Percentiles rank a stretch among this genome's conserved stretches.
phyloP scores from a whole-genome alignment of 140 eudicot species.

The Cichorium intybus region DNA sequence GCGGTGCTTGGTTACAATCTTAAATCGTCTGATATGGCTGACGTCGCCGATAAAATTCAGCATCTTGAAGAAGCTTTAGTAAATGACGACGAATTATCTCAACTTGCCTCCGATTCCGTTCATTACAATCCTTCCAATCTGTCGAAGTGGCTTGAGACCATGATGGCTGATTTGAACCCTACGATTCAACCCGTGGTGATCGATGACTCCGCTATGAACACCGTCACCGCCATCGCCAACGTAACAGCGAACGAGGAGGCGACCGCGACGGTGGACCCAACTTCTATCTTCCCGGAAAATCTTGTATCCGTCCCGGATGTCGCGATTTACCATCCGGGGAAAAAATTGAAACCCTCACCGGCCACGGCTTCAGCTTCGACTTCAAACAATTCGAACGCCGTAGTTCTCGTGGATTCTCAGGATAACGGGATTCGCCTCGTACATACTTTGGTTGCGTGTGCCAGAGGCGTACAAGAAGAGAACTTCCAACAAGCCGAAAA shows the following conservation, averaged over 20 bases:
- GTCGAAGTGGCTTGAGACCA: slow-evolving; percentile 54
- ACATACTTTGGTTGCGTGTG: slow-evolving; percentile 68
- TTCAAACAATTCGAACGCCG: slow-evolving; percentile 17
- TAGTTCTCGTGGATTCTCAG: slow-evolving; percentile 59
- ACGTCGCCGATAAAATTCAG: slow-evolving; percentile 24
- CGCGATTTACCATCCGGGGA: slow-evolving; percentile 33
- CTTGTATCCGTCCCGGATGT: slow-evolving; percentile 50
- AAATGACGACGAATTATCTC: neutral
- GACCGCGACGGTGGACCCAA: neutral
- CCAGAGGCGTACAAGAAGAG: slow-evolving; percentile 52
- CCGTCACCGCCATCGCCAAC: slow-evolving; percentile 7
- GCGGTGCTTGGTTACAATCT: slow-evolving; percentile 67
- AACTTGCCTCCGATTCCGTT: slow-evolving; percentile 11
- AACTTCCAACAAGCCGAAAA: slow-evolving; percentile 51
- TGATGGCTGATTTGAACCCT: slow-evolving; percentile 55
- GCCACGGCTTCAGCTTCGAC: slow-evolving; percentile 2
- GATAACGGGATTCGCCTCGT: slow-evolving; percentile 60
- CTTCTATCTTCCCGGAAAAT: neutral
- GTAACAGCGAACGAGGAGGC: slow-evolving; percentile 11
- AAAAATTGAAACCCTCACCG: slow-evolving; percentile 22
- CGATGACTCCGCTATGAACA: slow-evolving; percentile 16
- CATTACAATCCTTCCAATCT: slow-evolving; percentile 75
- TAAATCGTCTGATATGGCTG: slow-evolving; percentile 57
- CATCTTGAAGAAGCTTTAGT: neutral
- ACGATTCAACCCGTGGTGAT: neutral